Base-by-base conservation (phyloP, 768 basidiomycete genomes). In the Boletus eberwhitei region DNA sequence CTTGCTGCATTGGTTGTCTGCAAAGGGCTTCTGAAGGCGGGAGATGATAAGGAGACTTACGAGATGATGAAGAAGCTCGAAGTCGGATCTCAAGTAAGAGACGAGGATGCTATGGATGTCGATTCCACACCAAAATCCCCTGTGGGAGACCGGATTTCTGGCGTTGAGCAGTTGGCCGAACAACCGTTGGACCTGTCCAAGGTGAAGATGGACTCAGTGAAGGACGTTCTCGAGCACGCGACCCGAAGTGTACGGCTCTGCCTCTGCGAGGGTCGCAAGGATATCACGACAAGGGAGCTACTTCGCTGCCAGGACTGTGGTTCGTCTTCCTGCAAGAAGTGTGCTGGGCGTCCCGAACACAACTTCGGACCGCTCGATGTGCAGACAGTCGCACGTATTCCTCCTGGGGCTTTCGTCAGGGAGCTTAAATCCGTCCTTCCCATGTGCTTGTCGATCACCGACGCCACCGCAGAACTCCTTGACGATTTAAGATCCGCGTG, bases 301-400 rank as follows among this genome's bases (percentile, higher is more conserved):
- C 79, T 81, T 36, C 80, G 78, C 12, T 98, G 95, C 69, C 57
- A 65, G 14, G 89, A 92, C 55, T 98, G 95, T 64, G 82, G 80
- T 7, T 81, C 83, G 9, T 82, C 90, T 14, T 86, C 88, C 34
- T 98, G 95, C 74, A 79, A 80, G 59, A 87, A 86, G 66, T 96
- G 93, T 65, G 90, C 90, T 39, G 93, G 93, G 26, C 85, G 92
- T 60, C 95, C 95, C 0, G 90, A 94, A 62, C 95, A 98, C 69
- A 88, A 86, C 59, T 84, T 83, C 58, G 66, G 70, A 19, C 70
- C 75, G 0, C 80, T 90, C 49, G 82, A 87, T 58, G 60, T 80
- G 26, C 70, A 64, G 5, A 64, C 71, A 11, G 67, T 81, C 44
- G 76, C 81, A 17, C 86, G 95, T n/a, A 67, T 90, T 9, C 74